Evolutionary conservation across 805 yeast genomes (phyloP).

Genomic region (Candida ipomoeae): DNA sequence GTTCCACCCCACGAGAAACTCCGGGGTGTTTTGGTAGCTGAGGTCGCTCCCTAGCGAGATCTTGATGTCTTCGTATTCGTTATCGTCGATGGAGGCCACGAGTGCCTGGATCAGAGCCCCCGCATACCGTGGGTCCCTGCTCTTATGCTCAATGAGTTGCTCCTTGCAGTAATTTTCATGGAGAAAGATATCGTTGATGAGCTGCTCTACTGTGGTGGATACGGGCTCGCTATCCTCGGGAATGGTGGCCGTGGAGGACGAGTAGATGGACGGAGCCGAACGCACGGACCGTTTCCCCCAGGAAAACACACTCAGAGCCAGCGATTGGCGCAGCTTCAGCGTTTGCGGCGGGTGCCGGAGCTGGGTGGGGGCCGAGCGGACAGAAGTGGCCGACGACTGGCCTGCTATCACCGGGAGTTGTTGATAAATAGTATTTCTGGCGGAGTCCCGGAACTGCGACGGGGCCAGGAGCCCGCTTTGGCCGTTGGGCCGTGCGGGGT

Average conservation of each 20-base stretch:
- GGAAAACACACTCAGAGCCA: conserved; percentile 37
- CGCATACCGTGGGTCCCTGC: neutral
- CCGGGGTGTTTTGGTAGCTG: conserved; percentile 35
- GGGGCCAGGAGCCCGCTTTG: conserved; percentile 27
- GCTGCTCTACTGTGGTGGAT: conserved; percentile 40
- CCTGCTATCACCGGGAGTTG: conserved; percentile 28
- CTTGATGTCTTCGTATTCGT: conserved; percentile 28
- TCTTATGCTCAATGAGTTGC: conserved; percentile 12
- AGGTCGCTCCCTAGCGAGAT: conserved; percentile 40
- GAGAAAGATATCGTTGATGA: conserved; percentile 38
- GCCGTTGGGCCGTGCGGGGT: conserved; percentile 13
- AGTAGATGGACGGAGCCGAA: conserved; percentile 41
- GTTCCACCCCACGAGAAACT: conserved; percentile 49
- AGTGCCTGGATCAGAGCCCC: neutral
- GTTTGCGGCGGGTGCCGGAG: conserved; percentile 18
- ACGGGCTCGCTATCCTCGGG: conserved; percentile 43
- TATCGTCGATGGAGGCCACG: conserved; percentile 11
- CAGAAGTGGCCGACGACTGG: conserved; percentile 26
- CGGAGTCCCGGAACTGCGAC: conserved; percentile 37
- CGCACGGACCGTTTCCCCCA: conserved; percentile 35
- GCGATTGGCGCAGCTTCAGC: conserved; percentile 28
- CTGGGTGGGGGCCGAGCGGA: conserved; percentile 40
- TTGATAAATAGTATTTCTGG: conserved; percentile 42
- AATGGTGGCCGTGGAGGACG: conserved; percentile 40
- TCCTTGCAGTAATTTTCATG: conserved; percentile 31